These are phyloP conservation scores for Sporobolomyces phaffii DNA, from an alignment of 768 basidiomycete genomes.

Conservation along the genomic window DNA sequence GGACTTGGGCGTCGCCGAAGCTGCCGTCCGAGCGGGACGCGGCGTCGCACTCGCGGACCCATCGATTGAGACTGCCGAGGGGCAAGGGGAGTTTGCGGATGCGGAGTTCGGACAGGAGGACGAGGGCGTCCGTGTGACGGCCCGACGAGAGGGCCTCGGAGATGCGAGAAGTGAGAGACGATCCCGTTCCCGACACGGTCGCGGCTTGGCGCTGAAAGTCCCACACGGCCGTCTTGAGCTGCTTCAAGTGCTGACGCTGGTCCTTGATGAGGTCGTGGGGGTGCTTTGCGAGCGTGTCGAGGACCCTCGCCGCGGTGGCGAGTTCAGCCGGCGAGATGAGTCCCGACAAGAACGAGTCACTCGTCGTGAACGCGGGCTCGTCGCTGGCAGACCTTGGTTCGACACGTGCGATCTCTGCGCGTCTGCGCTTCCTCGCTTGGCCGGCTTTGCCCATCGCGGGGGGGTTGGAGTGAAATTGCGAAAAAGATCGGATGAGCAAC, in stretches of 20 bases:
- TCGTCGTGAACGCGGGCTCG: neutral
- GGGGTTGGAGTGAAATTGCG: too few species aligned
- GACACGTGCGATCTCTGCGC: constrained; percentile 3
- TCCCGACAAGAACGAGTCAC: constrained; percentile 22
- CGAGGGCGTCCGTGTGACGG: constrained; percentile 53
- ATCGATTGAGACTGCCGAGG: constrained; percentile 56
- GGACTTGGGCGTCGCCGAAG: constrained; percentile 49
- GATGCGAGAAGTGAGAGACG: constrained; percentile 31
- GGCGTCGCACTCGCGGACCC: constrained; percentile 59
- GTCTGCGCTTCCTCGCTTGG: constrained; percentile 13
- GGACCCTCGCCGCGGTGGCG: constrained; percentile 9
- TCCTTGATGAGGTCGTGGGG: constrained; percentile 3
- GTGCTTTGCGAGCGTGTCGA: constrained; percentile 22
- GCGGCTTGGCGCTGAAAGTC: constrained; percentile 29
- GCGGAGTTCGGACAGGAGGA: constrained; percentile 56
- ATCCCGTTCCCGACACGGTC: constrained; percentile 19
- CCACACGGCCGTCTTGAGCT: constrained; percentile 20
- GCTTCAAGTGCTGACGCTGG: constrained; percentile 17
- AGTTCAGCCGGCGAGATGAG: constrained; percentile 19
- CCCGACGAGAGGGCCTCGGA: constrained; percentile 50
- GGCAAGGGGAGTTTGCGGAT: constrained; percentile 53
- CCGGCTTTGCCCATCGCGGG: constrained; percentile 24
- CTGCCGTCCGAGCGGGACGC: constrained; percentile 50
- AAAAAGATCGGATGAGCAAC: too few species aligned
- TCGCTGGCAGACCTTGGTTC: too few species aligned